A percentile compares a stretch with the other conserved stretches of the same genome.
phyloP scores from a whole-genome alignment of 805 yeast genomes.

The Saturnispora sanitii region DNA sequence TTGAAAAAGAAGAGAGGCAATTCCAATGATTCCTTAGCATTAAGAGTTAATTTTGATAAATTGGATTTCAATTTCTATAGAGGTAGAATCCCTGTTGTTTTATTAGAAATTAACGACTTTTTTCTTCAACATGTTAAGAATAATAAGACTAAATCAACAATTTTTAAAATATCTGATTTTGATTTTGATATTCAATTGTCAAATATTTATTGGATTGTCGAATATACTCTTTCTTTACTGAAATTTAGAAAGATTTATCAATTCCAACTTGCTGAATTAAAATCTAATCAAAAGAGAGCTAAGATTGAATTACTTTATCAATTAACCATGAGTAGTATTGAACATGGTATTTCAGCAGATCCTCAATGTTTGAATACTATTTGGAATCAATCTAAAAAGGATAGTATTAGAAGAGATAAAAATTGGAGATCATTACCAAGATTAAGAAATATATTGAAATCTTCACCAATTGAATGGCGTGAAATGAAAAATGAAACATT shows the following conservation, averaged over 20 bases:
- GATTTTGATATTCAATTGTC: slow-evolving; percentile 2
- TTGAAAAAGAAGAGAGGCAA: slow-evolving; percentile 24
- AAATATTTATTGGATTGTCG: slow-evolving; percentile 4
- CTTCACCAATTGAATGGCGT: slow-evolving; percentile 48
- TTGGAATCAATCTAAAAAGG: slow-evolving; percentile 9
- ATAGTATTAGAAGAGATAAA: slow-evolving; percentile 48
- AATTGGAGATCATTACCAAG: slow-evolving; percentile 84
- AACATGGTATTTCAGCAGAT: slow-evolving; percentile 56
- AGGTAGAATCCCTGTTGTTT: slow-evolving; percentile 1
- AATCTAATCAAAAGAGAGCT: slow-evolving; percentile 15
- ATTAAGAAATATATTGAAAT: slow-evolving; percentile 59
- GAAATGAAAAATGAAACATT: slow-evolving; percentile 26
- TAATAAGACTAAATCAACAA: neutral
- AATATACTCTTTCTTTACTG: neutral
- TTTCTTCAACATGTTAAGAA: neutral
- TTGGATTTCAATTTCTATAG: slow-evolving; percentile 4
- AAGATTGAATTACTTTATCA: slow-evolving; percentile 33
- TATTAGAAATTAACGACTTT: slow-evolving; percentile 2
- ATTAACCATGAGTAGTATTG: slow-evolving; percentile 31
- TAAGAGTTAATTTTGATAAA: slow-evolving; percentile 2
- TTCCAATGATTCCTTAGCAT: slow-evolving; percentile 33
- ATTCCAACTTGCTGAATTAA: slow-evolving; percentile 3
- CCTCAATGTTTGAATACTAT: slow-evolving; percentile 49
- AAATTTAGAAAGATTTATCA: neutral
- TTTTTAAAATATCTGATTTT: slow-evolving; percentile 1